Evolutionary conservation across 2,329 filamentous ascomycete species (phyloP).

Genomic region (Hysterium pulicare): DNA sequence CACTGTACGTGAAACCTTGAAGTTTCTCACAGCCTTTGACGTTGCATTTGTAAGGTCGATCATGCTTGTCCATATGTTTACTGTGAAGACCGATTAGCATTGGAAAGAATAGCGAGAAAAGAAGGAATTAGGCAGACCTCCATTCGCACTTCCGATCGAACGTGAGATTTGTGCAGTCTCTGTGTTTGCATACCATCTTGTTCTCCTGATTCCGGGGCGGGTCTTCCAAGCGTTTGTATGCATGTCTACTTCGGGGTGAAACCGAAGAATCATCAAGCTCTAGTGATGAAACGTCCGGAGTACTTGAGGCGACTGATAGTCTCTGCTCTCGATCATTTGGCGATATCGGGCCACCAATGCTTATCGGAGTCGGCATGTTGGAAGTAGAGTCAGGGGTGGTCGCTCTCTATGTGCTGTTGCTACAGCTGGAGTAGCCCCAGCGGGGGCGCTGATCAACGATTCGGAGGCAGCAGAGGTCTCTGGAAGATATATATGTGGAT

Average conservation of each 20-base stretch:
- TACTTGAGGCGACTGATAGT: conserved; percentile 15
- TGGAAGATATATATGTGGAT: no score
- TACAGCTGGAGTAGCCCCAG: no score
- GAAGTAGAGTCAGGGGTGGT: conserved; percentile 26
- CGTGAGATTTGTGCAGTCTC: conserved; percentile 64
- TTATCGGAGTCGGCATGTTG: conserved; percentile 35
- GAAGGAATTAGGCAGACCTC: conserved; percentile 63
- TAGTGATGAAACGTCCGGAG: conserved; percentile 21
- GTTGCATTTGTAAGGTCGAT: conserved; percentile 83
- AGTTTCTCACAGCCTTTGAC: conserved; percentile 85
- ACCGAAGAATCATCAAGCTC: conserved; percentile 18
- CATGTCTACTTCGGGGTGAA: conserved; percentile 34
- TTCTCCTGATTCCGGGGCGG: conserved; percentile 64
- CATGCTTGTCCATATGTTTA: conserved; percentile 99
- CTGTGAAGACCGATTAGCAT: conserved; percentile 46
- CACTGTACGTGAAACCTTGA: conserved; percentile 91
- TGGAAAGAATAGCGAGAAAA: conserved; percentile 19
- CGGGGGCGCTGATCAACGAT: no score
- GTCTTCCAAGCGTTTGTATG: conserved; percentile 44
- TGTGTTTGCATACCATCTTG: conserved; percentile 69
- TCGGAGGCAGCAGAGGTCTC: no score
- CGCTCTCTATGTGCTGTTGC: conserved; percentile 22
- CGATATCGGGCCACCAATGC: conserved; percentile 27
- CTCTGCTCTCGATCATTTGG: conserved; percentile 18
- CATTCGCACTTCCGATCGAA: conserved; percentile 89